A percentile compares a stretch with the other conserved stretches of the same genome.
phyloP scores from a whole-genome alignment of 73 alveolate species.

The Breviolum minutum region DNA sequence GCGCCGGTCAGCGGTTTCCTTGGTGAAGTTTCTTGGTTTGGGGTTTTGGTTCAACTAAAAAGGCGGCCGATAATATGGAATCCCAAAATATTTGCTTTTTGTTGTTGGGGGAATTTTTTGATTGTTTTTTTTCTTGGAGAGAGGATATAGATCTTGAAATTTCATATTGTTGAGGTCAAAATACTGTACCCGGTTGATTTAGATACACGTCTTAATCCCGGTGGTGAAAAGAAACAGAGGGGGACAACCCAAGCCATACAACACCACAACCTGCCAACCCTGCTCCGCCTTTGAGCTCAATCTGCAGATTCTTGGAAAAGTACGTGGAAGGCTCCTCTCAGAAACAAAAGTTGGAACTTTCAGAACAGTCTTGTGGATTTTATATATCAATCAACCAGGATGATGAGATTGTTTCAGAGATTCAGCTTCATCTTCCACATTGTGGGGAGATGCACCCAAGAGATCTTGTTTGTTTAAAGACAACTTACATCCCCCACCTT shows the following conservation, averaged over 20 bases:
- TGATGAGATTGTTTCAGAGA: too few species aligned
- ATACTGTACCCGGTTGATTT: too few species aligned
- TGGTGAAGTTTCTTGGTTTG: background rate
- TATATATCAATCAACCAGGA: too few species aligned
- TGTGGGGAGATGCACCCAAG: too few species aligned
- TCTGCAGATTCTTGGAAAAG: slow-evolving; percentile 53
- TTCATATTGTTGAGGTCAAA: background rate
- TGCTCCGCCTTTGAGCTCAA: background rate
- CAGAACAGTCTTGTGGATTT: too few species aligned
- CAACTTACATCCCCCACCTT: too few species aligned
- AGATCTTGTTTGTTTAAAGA: too few species aligned
- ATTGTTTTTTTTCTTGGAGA: background rate
- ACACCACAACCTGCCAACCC: background rate
- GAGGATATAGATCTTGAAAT: background rate
- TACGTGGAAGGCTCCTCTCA: slow-evolving; percentile 25
- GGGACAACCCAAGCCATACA: too few species aligned
- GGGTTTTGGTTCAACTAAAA: background rate
- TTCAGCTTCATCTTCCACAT: too few species aligned
- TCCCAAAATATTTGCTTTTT: background rate
- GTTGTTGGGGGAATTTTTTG: background rate
- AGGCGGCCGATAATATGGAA: background rate
- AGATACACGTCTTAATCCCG: too few species aligned
- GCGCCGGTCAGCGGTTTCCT: background rate
- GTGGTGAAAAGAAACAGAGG: too few species aligned
- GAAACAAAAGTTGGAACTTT: background rate